Percentiles rank a stretch among this genome's conserved stretches.
Conservation (phyloP, 257 asterid genomes). For the Solanum bulbocastanum region DNA sequence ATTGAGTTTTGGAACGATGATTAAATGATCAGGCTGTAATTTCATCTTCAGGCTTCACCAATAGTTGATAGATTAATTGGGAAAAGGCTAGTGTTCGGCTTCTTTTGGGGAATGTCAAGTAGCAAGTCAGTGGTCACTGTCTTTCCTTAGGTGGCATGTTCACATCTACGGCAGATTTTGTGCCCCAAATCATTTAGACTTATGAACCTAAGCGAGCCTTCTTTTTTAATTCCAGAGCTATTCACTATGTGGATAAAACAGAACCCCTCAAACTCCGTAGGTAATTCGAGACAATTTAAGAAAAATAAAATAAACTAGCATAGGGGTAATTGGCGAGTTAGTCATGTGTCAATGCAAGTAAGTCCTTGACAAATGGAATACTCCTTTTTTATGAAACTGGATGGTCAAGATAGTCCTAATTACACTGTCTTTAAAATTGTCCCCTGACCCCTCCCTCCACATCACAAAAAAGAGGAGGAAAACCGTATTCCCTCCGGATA, state of each 20-base stretch:
- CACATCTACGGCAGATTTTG: background rate
- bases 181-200: background rate
- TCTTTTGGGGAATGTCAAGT: background rate
- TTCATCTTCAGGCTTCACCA: background rate
- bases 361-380: background rate
- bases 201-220: background rate
- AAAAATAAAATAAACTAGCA: background rate
- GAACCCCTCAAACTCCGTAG: background rate
- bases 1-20: background rate
- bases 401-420: background rate
- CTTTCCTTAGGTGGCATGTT: background rate
- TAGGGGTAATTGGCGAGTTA: background rate
- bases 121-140: background rate
- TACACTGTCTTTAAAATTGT: background rate
- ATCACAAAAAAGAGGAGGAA: background rate
- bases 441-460: background rate
- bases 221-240: background rate
- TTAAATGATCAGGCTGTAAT: background rate
- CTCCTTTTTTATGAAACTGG: too few relatives aligned
- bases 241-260: background rate
- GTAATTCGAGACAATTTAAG: background rate
- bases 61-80: background rate
- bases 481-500: background rate
- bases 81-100: background rate
- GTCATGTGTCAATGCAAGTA: background rate